Evolutionary conservation across 108 stramenopile species (phyloP).

Genomic region (Bacterosira constricta): DNA sequence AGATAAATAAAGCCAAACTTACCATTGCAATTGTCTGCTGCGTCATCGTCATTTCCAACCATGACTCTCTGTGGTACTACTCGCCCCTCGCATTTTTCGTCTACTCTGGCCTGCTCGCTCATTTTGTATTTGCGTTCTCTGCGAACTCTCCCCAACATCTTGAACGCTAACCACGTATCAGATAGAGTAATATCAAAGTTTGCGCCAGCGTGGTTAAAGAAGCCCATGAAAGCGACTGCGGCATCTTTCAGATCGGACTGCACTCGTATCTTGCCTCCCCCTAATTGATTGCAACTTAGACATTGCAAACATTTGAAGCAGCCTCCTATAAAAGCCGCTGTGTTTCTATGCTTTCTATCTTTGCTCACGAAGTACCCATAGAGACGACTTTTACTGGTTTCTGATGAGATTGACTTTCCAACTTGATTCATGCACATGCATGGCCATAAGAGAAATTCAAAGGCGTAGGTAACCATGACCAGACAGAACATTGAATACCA

Average conservation of each 20-base stretch:
- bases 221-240: slow-evolving; percentile 25
- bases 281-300: slow-evolving; percentile 25
- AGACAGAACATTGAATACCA: slow-evolving; percentile 19
- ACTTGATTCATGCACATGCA: slow-evolving; percentile 12
- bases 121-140: slow-evolving; percentile 5
- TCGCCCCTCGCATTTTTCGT: neutral
- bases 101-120: slow-evolving; percentile 12
- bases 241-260: slow-evolving; percentile 24
- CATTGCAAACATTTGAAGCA: slow-evolving; percentile 20
- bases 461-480: slow-evolving; percentile 17
- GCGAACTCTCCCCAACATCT: slow-evolving; percentile 8
- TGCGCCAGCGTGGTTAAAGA: slow-evolving; percentile 6
- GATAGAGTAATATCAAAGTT: slow-evolving; percentile 22
- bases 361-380: neutral
- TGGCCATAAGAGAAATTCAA: slow-evolving; percentile 24
- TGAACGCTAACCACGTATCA: slow-evolving; percentile 14
- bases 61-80: neutral
- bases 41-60: neutral
- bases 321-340: slow-evolving; percentile 7
- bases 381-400: neutral
- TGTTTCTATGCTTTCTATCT: neutral
- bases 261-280: slow-evolving; percentile 24
- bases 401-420: neutral
- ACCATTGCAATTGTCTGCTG: neutral
- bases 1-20: neutral